Evolutionary conservation across 2,329 filamentous ascomycete genomes (phyloP).

Genomic region (Exophiala sideris): DNA sequence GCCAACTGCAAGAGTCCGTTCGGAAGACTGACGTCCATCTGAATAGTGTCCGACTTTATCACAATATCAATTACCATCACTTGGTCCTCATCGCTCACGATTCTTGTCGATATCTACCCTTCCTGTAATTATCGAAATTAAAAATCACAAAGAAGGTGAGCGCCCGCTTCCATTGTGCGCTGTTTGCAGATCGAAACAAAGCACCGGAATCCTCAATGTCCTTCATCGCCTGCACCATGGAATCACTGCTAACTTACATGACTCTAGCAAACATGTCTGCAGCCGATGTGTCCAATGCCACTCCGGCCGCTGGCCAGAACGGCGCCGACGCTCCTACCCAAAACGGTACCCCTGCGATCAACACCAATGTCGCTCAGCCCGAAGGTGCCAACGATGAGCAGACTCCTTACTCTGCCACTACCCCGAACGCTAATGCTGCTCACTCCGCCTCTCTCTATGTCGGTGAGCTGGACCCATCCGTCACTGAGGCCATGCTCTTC

Average conservation of each 20-base stretch:
- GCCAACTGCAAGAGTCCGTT: not conserved
- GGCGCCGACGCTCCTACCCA: conserved; percentile 44
- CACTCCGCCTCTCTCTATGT: conserved; percentile 98
- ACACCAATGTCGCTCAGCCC: conserved; percentile 63
- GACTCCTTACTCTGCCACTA: conserved; percentile 61
- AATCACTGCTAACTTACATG: conserved; percentile 43
- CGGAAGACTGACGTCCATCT: conserved; percentile 3
- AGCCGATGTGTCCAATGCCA: conserved; percentile 70
- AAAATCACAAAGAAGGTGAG: conserved; percentile 20
- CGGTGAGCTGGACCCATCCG: conserved; percentile 93
- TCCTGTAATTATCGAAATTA: not conserved
- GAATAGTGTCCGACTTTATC: conserved; percentile 24
- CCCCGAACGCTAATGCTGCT: conserved; percentile 68
- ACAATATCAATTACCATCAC: conserved; percentile 15
- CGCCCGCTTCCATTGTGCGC: conserved; percentile 5
- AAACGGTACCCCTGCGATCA: conserved; percentile 56
- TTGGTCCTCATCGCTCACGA: conserved; percentile 8
- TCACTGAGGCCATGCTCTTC: conserved; percentile 99
- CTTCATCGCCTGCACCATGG: not conserved
- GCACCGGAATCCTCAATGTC: not conserved
- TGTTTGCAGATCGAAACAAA: conserved; percentile 5
- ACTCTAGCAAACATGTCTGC: conserved; percentile 70
- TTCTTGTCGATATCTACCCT: conserved; percentile 9
- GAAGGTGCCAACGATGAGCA: conserved; percentile 45
- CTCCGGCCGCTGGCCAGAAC: conserved; percentile 64